Percentiles rank a stretch among this genome's conserved stretches.
Evolutionary conservation across 1,284 basidiomycete genomes (phyloP).

Genomic region (Apiotrichum veenhuisii): DNA sequence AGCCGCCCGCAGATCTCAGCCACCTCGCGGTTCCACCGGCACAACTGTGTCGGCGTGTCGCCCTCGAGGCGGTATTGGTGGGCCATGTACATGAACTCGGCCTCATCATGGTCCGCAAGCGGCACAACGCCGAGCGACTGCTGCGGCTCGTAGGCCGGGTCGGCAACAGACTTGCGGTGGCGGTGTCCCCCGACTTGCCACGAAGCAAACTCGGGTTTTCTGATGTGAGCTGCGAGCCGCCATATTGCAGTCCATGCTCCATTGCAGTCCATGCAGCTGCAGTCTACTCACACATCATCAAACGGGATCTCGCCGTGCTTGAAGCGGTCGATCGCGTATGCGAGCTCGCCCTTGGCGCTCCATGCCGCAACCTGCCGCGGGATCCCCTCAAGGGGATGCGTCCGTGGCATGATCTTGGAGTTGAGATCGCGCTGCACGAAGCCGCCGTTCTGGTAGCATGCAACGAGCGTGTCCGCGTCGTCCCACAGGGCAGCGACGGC

Average conservation of each 20-base stretch:
- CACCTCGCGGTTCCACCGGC: constrained; percentile 48
- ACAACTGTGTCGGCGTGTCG: constrained; percentile 53
- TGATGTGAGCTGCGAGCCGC: too few species aligned
- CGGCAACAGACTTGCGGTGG: constrained; percentile 36
- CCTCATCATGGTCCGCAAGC: constrained; percentile 49
- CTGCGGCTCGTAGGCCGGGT: constrained; percentile 43
- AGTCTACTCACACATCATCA: constrained; percentile 67
- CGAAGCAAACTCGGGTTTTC: constrained; percentile 55
- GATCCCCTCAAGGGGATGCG: constrained; percentile 61
- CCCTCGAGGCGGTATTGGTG: constrained; percentile 64
- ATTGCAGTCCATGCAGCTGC: too few species aligned
- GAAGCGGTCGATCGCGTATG: constrained; percentile 64
- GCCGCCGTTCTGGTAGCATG: constrained; percentile 69
- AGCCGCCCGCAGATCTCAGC: constrained; percentile 61
- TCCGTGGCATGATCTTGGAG: constrained; percentile 10
- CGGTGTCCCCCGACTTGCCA: constrained; percentile 41
- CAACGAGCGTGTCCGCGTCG: constrained; percentile 69
- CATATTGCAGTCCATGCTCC: background rate
- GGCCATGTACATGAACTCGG: constrained; percentile 62
- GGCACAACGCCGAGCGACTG: constrained; percentile 36
- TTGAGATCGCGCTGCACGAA: constrained; percentile 72
- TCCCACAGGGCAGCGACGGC: constrained; percentile 62
- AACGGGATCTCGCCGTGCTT: constrained; percentile 69
- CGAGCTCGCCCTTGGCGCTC: constrained; percentile 64
- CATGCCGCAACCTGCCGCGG: constrained; percentile 66